Conservation (phyloP, 129 eudicot species). For the Kitagawia praeruptora region DNA sequence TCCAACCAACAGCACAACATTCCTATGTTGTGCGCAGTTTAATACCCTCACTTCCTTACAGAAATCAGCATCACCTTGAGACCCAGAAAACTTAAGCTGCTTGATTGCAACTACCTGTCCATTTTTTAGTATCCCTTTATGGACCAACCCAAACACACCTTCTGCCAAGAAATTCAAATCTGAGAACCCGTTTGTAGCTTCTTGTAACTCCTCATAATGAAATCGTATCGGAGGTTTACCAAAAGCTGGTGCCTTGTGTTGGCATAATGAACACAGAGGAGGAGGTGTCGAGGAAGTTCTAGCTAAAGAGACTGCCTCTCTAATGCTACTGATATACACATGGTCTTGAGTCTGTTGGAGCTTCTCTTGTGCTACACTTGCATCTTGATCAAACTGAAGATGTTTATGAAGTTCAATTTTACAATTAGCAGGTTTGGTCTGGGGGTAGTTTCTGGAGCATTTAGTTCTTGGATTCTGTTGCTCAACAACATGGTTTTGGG, state of each 20-base stretch:
- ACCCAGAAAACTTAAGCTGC: conserved; percentile 53
- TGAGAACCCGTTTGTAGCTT: conserved; percentile 65
- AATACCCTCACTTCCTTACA: conserved; percentile 72
- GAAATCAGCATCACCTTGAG: conserved; percentile 80
- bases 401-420: conserved; percentile 11
- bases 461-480: conserved; percentile 10
- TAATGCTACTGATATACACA: conserved; percentile 34
- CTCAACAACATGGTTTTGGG: conserved; percentile 27
- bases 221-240: conserved; percentile 75
- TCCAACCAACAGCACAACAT: conserved; percentile 87
- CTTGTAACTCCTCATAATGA: conserved; percentile 57
- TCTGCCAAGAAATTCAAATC: conserved; percentile 63
- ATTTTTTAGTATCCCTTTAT: conserved; percentile 64
- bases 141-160: conserved; percentile 67
- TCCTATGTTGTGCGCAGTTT: conserved; percentile 92
- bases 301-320: conserved; percentile 72
- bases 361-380: background rate
- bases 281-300: conserved; percentile 67
- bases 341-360: conserved; percentile 19
- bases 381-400: conserved; percentile 11
- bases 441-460: conserved; percentile 17
- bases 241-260: conserved; percentile 73
- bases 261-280: conserved; percentile 81
- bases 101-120: conserved; percentile 78
- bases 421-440: conserved; percentile 11